phyloP scores from a whole-genome alignment of 768 basidiomycete genomes.

The Kwoniella dendrophila region DNA sequence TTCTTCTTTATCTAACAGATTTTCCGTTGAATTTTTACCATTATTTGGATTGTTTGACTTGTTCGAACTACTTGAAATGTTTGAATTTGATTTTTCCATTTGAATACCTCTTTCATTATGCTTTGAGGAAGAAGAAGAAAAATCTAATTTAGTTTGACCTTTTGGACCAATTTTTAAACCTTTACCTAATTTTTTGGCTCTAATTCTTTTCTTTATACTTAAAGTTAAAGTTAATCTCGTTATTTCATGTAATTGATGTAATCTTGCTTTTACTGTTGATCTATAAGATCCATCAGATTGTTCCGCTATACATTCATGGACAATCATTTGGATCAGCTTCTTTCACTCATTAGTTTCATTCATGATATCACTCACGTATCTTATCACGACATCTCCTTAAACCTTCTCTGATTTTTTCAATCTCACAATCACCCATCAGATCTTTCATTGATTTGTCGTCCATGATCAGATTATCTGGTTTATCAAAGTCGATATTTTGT shows the following conservation, averaged over 20 bases:
- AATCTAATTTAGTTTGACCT: conserved; percentile 32
- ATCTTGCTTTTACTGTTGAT: conserved; percentile 28
- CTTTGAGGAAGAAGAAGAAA: no score
- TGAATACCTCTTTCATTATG: no score
- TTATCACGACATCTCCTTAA: conserved; percentile 8
- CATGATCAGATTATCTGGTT: background rate
- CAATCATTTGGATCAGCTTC: background rate
- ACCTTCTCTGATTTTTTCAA: conserved; percentile 7
- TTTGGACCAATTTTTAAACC: conserved; percentile 27
- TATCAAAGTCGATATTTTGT: background rate
- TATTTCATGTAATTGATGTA: conserved; percentile 25
- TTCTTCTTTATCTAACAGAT: no score
- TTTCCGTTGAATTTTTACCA: no score
- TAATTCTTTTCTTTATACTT: conserved; percentile 15
- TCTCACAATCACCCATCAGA: conserved; percentile 14
- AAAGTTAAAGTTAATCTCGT: conserved; percentile 14
- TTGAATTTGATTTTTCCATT: no score
- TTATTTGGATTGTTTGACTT: no score
- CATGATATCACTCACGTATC: conserved; percentile 35
- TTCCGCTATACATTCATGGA: background rate
- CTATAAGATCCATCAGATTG: conserved; percentile 15
- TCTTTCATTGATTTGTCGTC: conserved; percentile 12
- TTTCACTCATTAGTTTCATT: no score
- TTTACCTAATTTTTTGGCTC: conserved; percentile 18
- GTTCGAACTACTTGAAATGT: no score